phyloP scores from a whole-genome alignment of 306 rosid genomes.

The Luffa aegyptiaca region DNA sequence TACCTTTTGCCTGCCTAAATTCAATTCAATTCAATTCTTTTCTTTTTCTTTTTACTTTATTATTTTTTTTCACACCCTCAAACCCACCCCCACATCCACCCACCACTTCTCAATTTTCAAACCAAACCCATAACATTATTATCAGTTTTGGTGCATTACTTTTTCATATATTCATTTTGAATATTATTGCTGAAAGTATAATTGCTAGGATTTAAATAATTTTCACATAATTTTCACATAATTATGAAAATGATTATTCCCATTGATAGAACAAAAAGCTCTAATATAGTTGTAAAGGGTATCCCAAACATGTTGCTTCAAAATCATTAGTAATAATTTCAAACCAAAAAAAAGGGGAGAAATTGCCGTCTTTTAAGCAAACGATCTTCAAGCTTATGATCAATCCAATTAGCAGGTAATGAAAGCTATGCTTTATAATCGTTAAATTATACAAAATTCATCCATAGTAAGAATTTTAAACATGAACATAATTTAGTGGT shows the following conservation, averaged over 20 bases:
- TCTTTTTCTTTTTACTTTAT: neutral
- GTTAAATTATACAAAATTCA: neutral
- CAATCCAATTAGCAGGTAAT: neutral
- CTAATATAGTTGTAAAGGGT: neutral
- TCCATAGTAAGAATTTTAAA: neutral
- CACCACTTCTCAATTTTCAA: constrained; percentile 62
- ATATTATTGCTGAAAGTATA: neutral
- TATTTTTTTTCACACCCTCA: constrained; percentile 13
- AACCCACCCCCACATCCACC: constrained; percentile 55
- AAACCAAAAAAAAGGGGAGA: neutral
- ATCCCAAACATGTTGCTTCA: neutral
- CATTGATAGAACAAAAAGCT: neutral
- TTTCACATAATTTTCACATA: neutral
- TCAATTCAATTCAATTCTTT: neutral
- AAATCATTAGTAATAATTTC: constrained; percentile 4
- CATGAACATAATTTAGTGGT: neutral
- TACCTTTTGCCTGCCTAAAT: neutral
- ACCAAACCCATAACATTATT: constrained; percentile 45
- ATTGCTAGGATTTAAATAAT: neutral
- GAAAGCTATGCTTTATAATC: neutral
- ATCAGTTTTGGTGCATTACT: constrained; percentile 18
- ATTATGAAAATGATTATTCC: constrained; percentile 10
- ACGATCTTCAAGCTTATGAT: neutral
- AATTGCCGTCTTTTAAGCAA: neutral
- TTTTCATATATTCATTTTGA: neutral